Evolutionary conservation across 2,329 filamentous ascomycete genomes (phyloP), one percentile per base, ranked within the genome.

Genomic region (Monosporascus sp.): DNA sequence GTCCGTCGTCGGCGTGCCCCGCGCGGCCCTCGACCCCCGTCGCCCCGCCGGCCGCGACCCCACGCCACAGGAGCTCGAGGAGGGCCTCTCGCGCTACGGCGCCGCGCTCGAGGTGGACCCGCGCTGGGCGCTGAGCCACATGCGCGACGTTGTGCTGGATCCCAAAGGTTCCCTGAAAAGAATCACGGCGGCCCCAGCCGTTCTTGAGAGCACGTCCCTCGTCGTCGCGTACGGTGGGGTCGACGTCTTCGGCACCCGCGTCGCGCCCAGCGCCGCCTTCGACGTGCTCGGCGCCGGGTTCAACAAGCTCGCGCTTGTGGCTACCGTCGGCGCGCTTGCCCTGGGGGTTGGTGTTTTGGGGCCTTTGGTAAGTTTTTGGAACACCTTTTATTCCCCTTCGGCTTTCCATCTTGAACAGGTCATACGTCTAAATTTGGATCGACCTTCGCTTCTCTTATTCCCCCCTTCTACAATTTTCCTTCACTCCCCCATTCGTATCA

Each of bases 271-370:
- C 70, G 84, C 88, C 62, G 82, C 88, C 17, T 99, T 99, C 70
- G 94, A 99, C 72, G 84, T 97, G 42, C 74, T 99, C 17, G 94
- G 91, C 57, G 94, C 91, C 72, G 89, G 90, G 2, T 99, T 99
- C 71, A 94, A 93, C 68, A 97, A 96, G 76, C 67, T 91, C 52
- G 88, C 91, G 61, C 82, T 99, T 65, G 70, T 97, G 38, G 78
- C 82, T 17, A 99, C 94, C 1, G 91, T 99, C 38, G 76, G 88
- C 41, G 93, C 90, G 18, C 77, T 97, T 60, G 82, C 82, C 46
- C 78, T 82, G 39, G 91, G 90, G 46, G 93, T 96, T 17, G 70
- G 85, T 58, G 81, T 89, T 52, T 75, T 97, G 65, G 86, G 86
- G 50, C 94, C 94, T 27, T 84, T 97, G 82, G 94, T 96, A 78